phyloP scores from a whole-genome alignment of 352 stramenopile genomes.

The Globisporangium nunn region DNA sequence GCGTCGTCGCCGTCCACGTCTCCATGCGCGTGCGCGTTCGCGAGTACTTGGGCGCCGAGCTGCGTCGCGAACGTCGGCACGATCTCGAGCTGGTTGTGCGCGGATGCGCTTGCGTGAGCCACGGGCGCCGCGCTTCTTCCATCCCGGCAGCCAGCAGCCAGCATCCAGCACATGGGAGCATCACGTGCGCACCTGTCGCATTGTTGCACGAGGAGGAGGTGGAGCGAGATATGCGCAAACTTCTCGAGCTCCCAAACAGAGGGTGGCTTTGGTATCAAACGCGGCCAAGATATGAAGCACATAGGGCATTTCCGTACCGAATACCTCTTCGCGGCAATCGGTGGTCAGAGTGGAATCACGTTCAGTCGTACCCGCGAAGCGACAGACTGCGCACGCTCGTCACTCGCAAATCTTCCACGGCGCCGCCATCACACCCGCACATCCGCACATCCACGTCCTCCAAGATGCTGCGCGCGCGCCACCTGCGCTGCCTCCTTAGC shows the following conservation, averaged over 20 bases:
- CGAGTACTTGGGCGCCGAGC: conserved; percentile 57
- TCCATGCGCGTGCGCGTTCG: conserved; percentile 55
- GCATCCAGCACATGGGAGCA: too few species aligned
- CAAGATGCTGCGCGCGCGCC: conserved; percentile 3
- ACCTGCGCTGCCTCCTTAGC: conserved; percentile 3
- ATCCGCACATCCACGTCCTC: too few species aligned
- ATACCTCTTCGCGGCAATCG: too few species aligned
- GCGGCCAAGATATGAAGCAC: too few species aligned
- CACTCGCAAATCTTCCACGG: not conserved
- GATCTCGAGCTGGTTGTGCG: conserved; percentile 47
- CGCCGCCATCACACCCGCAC: not conserved
- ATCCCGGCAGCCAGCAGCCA: too few species aligned
- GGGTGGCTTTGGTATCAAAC: too few species aligned
- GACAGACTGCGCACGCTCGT: not conserved
- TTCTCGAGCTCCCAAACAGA: too few species aligned
- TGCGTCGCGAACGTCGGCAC: conserved; percentile 49
- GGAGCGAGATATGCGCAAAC: not conserved
- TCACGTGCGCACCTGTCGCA: not conserved
- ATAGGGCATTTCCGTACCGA: too few species aligned
- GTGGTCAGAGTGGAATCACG: too few species aligned
- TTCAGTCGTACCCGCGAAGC: too few species aligned
- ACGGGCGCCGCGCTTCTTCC: not conserved
- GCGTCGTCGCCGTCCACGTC: conserved; percentile 63
- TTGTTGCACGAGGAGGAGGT: not conserved
- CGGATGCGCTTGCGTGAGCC: not conserved